Evolutionary conservation across 2,329 filamentous ascomycete genomes (phyloP).

Genomic region (Pestalotiopsis sp.): DNA sequence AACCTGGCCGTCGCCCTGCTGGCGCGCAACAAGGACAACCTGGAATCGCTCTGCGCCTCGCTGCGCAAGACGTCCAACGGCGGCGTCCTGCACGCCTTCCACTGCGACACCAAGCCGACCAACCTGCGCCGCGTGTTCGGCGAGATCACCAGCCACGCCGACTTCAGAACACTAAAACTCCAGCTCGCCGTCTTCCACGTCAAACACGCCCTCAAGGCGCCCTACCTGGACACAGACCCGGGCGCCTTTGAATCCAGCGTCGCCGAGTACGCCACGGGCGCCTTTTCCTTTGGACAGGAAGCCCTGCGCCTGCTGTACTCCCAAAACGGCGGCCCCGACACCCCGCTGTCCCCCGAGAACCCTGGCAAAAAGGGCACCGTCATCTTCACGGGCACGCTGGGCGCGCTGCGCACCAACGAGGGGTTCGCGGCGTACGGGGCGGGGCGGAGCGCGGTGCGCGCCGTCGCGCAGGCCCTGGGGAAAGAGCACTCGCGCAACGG

Average conservation of each 20-base stretch:
- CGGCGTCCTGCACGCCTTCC: slow-evolving; percentile 53
- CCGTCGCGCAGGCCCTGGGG: slow-evolving; percentile 48
- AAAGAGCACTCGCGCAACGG: slow-evolving; percentile 60
- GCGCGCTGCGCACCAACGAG: slow-evolving; percentile 54
- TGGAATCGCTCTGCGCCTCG: slow-evolving; percentile 43
- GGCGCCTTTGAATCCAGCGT: slow-evolving; percentile 50
- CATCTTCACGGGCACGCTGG: slow-evolving; percentile 60
- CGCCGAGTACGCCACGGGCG: slow-evolving; percentile 55
- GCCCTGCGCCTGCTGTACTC: slow-evolving; percentile 52
- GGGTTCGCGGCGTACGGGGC: slow-evolving; percentile 59
- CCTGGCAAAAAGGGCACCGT: slow-evolving; percentile 58
- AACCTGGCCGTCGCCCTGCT: slow-evolving; percentile 59
- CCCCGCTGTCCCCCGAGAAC: slow-evolving; percentile 40
- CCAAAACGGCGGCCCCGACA: slow-evolving; percentile 48
- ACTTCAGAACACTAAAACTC: slow-evolving; percentile 52
- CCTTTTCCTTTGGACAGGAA: slow-evolving; percentile 58
- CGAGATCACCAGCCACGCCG: slow-evolving; percentile 49
- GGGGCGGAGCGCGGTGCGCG: slow-evolving; percentile 52
- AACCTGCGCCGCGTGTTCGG: slow-evolving; percentile 50
- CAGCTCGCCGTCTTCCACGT: slow-evolving; percentile 57
- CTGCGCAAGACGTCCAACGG: slow-evolving; percentile 41
- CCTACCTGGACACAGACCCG: slow-evolving; percentile 56
- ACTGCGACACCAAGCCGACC: slow-evolving; percentile 50
- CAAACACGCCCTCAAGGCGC: slow-evolving; percentile 56
- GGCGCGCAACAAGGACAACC: slow-evolving; percentile 48